Base-by-base conservation (phyloP, 352 stramenopile species). In the Phytopythium aichiense region DNA sequence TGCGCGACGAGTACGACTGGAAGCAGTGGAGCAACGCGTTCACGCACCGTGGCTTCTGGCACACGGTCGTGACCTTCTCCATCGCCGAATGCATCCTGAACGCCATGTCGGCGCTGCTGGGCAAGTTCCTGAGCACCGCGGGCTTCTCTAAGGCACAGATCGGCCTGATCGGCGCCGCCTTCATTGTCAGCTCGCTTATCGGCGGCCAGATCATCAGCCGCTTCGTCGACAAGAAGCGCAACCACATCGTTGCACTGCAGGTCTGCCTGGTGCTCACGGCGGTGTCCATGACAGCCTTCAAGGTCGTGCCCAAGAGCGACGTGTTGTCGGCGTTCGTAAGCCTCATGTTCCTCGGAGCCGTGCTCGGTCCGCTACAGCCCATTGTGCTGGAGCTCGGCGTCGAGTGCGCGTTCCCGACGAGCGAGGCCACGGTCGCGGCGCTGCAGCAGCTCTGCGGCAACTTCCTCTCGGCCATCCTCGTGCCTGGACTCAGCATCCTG, bases 391-490 rank as follows among this genome's bases (percentile, higher is more conserved):
- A 92, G 40, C 64, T 92, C 0, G 81, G 81, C 16, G 83, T 91
- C 15, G 83, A 92, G 50, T 92, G 83, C 23, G 72, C 83, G 4
- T 88, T 85, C 50, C 83, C 83, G 11, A 92, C 83, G 4, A 92
- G 81, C 46, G 83, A 90, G 53, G 79, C 83, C 7, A 91, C 83
- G 0, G 83, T 92, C 48, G 83, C 83, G 22, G 83, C 83, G 22
- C 69, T 92, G 1, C 81, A 91, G 43, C 83, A 92, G 43, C 79
- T 92, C 51, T 91, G 79, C 62, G 83, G 83, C 12, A 92, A 92
- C 58, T 87, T 91, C 25, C 56, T 92, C 2, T 91, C 81, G 28
- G 83, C 80, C 9, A 71, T 88, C 37, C 22, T 84, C 0, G 80
- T 92, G 13, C 83, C 80, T 13, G 68, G 69, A 0, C 57, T 92